phyloP scores from a whole-genome alignment of 306 rosid species.

The Cucumis melo region DNA sequence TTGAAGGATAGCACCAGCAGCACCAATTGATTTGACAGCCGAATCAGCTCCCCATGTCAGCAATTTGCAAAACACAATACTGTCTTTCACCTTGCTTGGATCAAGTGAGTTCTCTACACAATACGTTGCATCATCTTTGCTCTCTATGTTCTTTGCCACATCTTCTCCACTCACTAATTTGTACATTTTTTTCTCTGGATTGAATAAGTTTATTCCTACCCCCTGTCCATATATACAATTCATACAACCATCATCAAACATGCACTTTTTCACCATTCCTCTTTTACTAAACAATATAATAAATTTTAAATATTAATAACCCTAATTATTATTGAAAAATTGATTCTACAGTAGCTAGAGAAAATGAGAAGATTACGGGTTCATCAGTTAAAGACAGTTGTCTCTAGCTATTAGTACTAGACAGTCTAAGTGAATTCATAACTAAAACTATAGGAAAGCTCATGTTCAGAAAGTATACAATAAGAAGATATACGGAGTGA shows the following conservation, averaged over 20 bases:
- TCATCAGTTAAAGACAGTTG: too few relatives aligned
- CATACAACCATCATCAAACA: neutral
- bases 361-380: too few relatives aligned
- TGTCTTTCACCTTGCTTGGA: constrained; percentile 54
- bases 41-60: constrained; percentile 44
- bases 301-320: too few relatives aligned
- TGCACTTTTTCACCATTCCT: neutral
- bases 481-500: too few relatives aligned
- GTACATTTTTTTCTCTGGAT: constrained; percentile 29
- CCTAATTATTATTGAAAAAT: too few relatives aligned
- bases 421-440: too few relatives aligned
- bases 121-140: constrained; percentile 33
- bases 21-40: constrained; percentile 51
- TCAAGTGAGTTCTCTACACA: constrained; percentile 34
- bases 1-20: constrained; percentile 46
- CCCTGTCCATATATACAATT: constrained; percentile 34
- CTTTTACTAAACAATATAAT: too few relatives aligned
- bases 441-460: too few relatives aligned
- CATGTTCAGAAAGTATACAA: too few relatives aligned
- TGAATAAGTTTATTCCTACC: constrained; percentile 44
- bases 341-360: too few relatives aligned
- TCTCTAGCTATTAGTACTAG: too few relatives aligned
- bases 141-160: constrained; percentile 27
- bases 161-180: constrained; percentile 56
- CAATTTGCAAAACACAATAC: constrained; percentile 38